Evolutionary conservation across 768 basidiomycete genomes (phyloP), one percentile per base, ranked within the genome.

Genomic region (Strobilomyces dryophilus): DNA sequence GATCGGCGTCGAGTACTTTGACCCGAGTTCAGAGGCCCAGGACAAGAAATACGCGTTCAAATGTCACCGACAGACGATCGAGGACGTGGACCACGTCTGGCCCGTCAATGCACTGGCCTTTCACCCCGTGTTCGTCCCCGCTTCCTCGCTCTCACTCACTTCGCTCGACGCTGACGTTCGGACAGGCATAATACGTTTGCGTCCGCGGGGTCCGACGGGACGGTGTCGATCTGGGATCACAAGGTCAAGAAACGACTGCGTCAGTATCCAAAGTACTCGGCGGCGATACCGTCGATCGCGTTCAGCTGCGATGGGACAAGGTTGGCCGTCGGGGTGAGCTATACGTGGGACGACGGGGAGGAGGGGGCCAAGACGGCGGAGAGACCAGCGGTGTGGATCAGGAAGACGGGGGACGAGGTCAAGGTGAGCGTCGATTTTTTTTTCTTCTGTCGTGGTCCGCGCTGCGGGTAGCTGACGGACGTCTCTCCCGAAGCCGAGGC

Each of bases 191-290:
- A 92, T 68, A 98, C 95, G 0, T 97, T 99, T 61, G 92, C 92
- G 0, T 95, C 95, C 0, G 95, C 87, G 3, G 97, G 97, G 35
- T 95, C 93, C 0, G 97, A 99, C 68, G 86, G 86, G 1, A 89
- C 89, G 1, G 91, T 98, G 40, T 93, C 92, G 0, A 85, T 98
- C 54, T 99, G 97, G 97, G 97, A 98, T 66, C 93, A 95, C 71
- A 86, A 87, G 59, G 87, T 95, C 50, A 97, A 98, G 75, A 98
- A 98, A 67, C 85, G 97, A 2, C 74, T 98, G 49, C 84, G 93
- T 24, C 93, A 95, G 61, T 95, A 90, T 58, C 85, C 87, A 0
- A 90, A 90, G 64, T 93, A 85, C 71, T 71, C 77, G 5, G 77
- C 81, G 0, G 79, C 86, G 3, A 84, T 97, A n/a, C 82, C 91